These are phyloP conservation scores for Calonectria pauciramosa DNA, from an alignment of 2,329 filamentous ascomycete species.

Conservation along the genomic window DNA sequence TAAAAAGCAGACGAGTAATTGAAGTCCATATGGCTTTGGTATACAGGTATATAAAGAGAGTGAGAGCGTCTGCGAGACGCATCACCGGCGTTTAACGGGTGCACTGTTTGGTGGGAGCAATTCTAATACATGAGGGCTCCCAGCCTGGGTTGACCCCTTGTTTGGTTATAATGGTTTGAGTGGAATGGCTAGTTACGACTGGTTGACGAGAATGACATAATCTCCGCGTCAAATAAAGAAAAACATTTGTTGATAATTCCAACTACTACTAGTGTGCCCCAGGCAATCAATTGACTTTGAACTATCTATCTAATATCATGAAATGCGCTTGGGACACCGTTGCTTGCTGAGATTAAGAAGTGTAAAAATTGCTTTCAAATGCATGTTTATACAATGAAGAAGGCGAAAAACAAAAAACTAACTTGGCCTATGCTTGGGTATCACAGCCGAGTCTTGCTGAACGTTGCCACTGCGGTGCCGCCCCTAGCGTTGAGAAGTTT, in stretches of 20 bases:
- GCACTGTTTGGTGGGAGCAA: slow-evolving; percentile 26
- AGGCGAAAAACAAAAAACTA: background rate
- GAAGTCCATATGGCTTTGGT: slow-evolving; percentile 19
- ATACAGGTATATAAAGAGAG: slow-evolving; percentile 35
- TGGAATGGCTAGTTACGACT: slow-evolving; percentile 6
- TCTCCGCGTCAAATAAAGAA: background rate
- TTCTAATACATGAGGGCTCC: slow-evolving; percentile 17
- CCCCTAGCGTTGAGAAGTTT: slow-evolving; percentile 42
- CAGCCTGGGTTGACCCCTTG: slow-evolving; percentile 5
- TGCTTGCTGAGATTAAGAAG: background rate
- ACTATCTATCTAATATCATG: background rate
- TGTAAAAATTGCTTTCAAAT: background rate
- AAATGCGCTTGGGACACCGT: background rate
- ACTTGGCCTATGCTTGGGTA: background rate
- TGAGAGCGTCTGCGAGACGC: slow-evolving; percentile 19
- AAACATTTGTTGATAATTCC: background rate
- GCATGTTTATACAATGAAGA: background rate
- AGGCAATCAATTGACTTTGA: background rate
- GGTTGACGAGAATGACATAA: slow-evolving; percentile 1
- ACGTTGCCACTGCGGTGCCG: slow-evolving; percentile 34
- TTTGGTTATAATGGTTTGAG: slow-evolving; percentile 20
- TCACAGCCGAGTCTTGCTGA: background rate
- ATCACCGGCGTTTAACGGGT: slow-evolving; percentile 28
- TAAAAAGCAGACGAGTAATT: slow-evolving; percentile 33
- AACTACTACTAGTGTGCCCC: background rate